Conservation (phyloP, 1,284 basidiomycete genomes). For the Rhodotorula sp. region DNA sequence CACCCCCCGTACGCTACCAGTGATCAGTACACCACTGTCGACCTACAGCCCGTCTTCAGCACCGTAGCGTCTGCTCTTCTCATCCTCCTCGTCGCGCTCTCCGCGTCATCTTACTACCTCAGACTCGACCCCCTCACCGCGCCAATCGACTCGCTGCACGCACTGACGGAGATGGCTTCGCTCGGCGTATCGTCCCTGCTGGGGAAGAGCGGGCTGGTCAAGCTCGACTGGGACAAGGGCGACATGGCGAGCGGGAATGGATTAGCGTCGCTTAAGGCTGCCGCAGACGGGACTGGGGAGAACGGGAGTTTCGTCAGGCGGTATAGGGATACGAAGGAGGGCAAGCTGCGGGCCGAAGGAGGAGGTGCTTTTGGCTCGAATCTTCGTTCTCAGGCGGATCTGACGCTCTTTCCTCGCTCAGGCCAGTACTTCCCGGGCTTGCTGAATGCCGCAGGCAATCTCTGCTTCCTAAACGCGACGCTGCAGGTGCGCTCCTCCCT, state of each 20-base stretch:
- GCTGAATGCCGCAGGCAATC: slow-evolving; percentile 88
- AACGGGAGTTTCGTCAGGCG: slow-evolving; percentile 7
- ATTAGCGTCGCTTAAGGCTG: not conserved
- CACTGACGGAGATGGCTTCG: slow-evolving; percentile 6
- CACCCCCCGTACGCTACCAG: not conserved
- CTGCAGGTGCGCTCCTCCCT: slow-evolving; percentile 62
- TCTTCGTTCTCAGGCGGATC: no score
- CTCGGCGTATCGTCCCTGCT: slow-evolving; percentile 14
- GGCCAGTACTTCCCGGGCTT: slow-evolving; percentile 71
- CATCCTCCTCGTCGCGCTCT: not conserved
- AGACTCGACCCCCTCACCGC: not conserved
- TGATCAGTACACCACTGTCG: not conserved
- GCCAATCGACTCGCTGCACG: not conserved
- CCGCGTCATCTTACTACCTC: not conserved
- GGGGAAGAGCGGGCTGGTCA: slow-evolving; percentile 5
- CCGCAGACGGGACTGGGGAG: not conserved
- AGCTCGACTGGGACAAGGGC: slow-evolving; percentile 14
- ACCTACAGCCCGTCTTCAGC: slow-evolving; percentile 13
- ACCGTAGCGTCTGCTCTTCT: not conserved
- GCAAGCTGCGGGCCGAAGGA: not conserved
- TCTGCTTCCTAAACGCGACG: slow-evolving; percentile 93
- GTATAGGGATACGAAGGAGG: slow-evolving; percentile 15
- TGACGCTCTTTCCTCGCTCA: not conserved
- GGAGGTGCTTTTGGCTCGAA: not conserved
- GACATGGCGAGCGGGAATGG: not conserved